Evolutionary conservation across 2,329 filamentous ascomycete genomes (phyloP), one percentile per base, ranked within the genome.

Genomic region (Xylariomycetidae sp.): DNA sequence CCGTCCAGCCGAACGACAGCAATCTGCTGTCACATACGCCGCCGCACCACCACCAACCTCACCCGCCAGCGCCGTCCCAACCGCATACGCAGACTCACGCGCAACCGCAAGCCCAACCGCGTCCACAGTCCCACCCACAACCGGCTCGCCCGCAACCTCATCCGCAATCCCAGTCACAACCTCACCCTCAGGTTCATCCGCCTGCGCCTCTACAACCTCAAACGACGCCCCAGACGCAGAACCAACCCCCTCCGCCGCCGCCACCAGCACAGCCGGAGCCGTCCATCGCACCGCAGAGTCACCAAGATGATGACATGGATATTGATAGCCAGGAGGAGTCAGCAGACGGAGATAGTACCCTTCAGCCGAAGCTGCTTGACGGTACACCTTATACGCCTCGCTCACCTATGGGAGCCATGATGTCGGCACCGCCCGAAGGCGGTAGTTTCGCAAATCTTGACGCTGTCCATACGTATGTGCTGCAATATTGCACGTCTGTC

Each of bases 401-500:
- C 3, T 62, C 71, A 25, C 73, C 74, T 4, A 68, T 76, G 68
- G 74, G 74, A 1, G 56, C 62, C 15, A 69, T 72, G 61, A 78
- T 79, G 74, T 76, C 74, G 4, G 67, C 74, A 3, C 77, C 77
- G 4, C 76, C 76, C 2, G 74, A 80, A 47, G 77, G 76, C 6
- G 74, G 74, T 13, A 79, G 73, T 45, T 82, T 76, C 43, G 68
- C 75, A 2, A 80, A 75, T 2, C 63, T 82, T 17, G 77, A 82
- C 40, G 74, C 75, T 6, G 71, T 82, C 7, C 77, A 81, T 48
- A 74, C 78, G 50, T 73, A 72, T 19, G 76, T 80, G 13, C 59
- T 81, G 37, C 62, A 67, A n/a, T 80, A 81, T 49, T 80, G 76
- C 49, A 78, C 76, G 0, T 78, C 76, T 12, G 76, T 81, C 26